Conservation (phyloP, 176 grass and related monocot genomes). For the Rhynchospora breviuscula region DNA sequence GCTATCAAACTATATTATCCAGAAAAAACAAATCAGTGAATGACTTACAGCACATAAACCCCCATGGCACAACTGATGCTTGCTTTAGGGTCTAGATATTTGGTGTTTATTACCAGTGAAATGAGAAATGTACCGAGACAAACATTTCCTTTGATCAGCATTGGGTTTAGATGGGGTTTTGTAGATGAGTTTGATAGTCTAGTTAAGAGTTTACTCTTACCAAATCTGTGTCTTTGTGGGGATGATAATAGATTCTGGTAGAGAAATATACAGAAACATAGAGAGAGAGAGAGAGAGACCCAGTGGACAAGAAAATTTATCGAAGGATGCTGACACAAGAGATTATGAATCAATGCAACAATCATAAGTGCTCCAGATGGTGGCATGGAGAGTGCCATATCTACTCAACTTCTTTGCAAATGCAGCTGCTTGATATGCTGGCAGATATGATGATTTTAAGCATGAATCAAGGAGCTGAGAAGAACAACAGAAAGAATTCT, state of each 20-base stretch:
- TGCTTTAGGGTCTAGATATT: background rate
- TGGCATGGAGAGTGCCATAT: constrained; percentile 66
- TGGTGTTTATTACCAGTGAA: background rate
- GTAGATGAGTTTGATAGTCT: background rate
- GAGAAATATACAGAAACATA: no score
- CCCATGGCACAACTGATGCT: background rate
- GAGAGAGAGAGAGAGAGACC: constrained; percentile 26
- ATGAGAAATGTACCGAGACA: background rate
- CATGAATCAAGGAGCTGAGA: constrained; percentile 84
- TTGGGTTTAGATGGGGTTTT: background rate
- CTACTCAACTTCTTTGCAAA: constrained; percentile 98
- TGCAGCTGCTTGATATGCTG: constrained; percentile 82
- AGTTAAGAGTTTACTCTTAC: background rate
- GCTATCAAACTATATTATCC: constrained; percentile 10
- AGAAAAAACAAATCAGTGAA: background rate
- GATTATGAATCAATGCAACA: constrained; percentile 94
- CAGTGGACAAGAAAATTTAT: constrained; percentile 93
- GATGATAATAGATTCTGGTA: no score
- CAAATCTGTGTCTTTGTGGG: background rate
- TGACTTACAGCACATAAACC: background rate
- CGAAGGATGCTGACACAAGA: constrained; percentile 75
- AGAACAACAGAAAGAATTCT: constrained; percentile 23
- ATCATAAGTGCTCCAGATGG: constrained; percentile 83
- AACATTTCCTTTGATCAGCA: background rate
- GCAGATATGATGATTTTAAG: constrained; percentile 80